phyloP scores from a whole-genome alignment of 1,284 basidiomycete species.

The Microbotryomycetes sp. region DNA sequence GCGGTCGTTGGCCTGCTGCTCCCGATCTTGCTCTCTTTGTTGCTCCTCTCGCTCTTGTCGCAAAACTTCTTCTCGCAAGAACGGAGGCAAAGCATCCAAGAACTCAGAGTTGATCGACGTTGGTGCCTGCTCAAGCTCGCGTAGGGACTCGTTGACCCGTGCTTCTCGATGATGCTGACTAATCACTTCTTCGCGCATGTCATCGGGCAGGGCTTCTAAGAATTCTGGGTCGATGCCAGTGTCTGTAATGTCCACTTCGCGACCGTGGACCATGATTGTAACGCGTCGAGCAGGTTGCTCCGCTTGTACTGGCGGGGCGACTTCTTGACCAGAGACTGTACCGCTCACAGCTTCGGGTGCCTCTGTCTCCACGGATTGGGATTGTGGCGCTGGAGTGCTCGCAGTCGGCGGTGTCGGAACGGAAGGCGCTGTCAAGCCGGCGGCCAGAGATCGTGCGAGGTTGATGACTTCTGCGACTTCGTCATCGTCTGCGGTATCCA shows the following conservation, averaged over 20 bases:
- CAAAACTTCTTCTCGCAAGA: slow-evolving; percentile 92
- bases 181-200: slow-evolving; percentile 96
- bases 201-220: slow-evolving; percentile 93
- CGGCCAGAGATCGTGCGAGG: slow-evolving; percentile 35
- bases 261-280: slow-evolving; percentile 82
- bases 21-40: slow-evolving; percentile 35
- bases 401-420: slow-evolving; percentile 26
- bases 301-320: too few relatives aligned
- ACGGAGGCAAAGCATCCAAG: slow-evolving; percentile 88
- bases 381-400: neutral
- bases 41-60: slow-evolving; percentile 86
- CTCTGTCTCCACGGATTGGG: neutral
- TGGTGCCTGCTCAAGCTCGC: slow-evolving; percentile 43
- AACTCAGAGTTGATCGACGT: slow-evolving; percentile 92
- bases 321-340: neutral
- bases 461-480: slow-evolving; percentile 34
- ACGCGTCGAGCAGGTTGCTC: slow-evolving; percentile 50
- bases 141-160: slow-evolving; percentile 38
- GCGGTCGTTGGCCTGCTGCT: slow-evolving; percentile 16
- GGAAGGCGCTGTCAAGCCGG: slow-evolving; percentile 34
- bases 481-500: slow-evolving; percentile 18
- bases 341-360: neutral
- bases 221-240: slow-evolving; percentile 98
- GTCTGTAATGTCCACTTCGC: slow-evolving; percentile 94
- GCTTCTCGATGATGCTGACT: slow-evolving; percentile 93